Conservation (phyloP, 495 filamentous ascomycete species). For the Hypoxylon fragiforme region DNA sequence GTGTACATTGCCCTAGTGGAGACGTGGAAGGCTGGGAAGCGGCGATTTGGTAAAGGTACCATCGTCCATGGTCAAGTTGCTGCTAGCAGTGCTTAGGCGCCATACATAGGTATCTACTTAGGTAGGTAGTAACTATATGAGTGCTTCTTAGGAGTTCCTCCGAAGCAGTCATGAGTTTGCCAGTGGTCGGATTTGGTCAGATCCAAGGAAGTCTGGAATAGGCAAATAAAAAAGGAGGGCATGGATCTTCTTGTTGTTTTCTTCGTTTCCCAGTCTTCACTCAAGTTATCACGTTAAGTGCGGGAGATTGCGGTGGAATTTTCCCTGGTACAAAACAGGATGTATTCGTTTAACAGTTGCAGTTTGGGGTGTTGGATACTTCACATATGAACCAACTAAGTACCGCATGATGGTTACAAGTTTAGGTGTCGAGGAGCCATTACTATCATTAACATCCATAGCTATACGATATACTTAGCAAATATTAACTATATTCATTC, state of each 20-base stretch:
- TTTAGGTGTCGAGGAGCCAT: not conserved
- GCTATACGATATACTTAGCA: not conserved
- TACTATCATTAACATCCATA: slow-evolving; percentile 1
- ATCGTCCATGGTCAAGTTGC: slow-evolving; percentile 1
- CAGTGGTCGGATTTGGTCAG: too few relatives aligned
- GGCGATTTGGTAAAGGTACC: slow-evolving; percentile 20
- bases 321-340: too few relatives aligned
- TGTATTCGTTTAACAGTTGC: too few relatives aligned
- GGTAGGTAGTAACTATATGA: not conserved
- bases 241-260: too few relatives aligned
- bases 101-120: not conserved
- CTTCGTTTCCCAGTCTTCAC: too few relatives aligned
- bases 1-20: slow-evolving; percentile 55
- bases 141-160: too few relatives aligned
- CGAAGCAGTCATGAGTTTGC: too few relatives aligned
- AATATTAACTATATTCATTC: slow-evolving; percentile 17
- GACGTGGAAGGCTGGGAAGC: slow-evolving; percentile 58
- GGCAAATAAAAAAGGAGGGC: too few relatives aligned
- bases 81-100: not conserved
- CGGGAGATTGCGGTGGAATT: too few relatives aligned
- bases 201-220: too few relatives aligned
- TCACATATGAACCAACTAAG: not conserved
- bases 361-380: not conserved
- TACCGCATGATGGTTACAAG: not conserved
- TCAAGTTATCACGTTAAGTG: too few relatives aligned